Conservation (phyloP, 768 basidiomycete genomes). For the Xerocomellus intermedius region DNA sequence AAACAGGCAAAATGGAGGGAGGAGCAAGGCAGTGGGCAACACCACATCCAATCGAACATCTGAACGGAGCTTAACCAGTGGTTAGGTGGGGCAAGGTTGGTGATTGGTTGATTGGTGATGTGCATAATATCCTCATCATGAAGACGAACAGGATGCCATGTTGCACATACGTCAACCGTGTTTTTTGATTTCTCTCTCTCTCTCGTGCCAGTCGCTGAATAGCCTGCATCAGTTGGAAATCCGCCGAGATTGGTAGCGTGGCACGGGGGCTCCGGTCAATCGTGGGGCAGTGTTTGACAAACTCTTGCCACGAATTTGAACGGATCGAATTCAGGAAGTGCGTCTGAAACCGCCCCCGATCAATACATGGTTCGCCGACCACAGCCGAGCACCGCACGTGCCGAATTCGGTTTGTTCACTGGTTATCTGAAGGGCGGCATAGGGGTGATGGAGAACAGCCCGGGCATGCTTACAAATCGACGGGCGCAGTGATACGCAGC, state of each 20-base stretch:
- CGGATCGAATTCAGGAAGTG: slow-evolving; percentile 15
- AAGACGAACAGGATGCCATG: slow-evolving; percentile 9
- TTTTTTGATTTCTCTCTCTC: not conserved
- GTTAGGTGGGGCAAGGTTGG: slow-evolving; percentile 7
- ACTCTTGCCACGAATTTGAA: slow-evolving; percentile 20
- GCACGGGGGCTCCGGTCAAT: slow-evolving; percentile 6
- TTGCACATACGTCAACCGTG: slow-evolving; percentile 4
- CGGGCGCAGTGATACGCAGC: slow-evolving; percentile 26
- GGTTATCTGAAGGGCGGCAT: slow-evolving; percentile 4
- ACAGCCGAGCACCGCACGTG: slow-evolving; percentile 26
- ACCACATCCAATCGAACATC: slow-evolving; percentile 14
- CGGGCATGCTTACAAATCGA: not conserved
- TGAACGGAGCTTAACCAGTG: slow-evolving; percentile 28
- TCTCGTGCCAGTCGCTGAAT: slow-evolving; percentile 17
- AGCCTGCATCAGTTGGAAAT: slow-evolving; percentile 9
- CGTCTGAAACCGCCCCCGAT: slow-evolving; percentile 26
- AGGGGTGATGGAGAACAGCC: slow-evolving; percentile 8
- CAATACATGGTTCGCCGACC: slow-evolving; percentile 25
- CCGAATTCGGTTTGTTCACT: not conserved
- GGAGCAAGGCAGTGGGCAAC: slow-evolving; percentile 21
- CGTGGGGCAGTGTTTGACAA: slow-evolving; percentile 24
- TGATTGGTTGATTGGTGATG: slow-evolving; percentile 11
- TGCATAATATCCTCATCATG: slow-evolving; percentile 11
- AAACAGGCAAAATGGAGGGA: slow-evolving; percentile 16
- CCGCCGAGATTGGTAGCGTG: slow-evolving; percentile 5